phyloP scores from a whole-genome alignment of 441 rosid species.

The Croton setiger region DNA sequence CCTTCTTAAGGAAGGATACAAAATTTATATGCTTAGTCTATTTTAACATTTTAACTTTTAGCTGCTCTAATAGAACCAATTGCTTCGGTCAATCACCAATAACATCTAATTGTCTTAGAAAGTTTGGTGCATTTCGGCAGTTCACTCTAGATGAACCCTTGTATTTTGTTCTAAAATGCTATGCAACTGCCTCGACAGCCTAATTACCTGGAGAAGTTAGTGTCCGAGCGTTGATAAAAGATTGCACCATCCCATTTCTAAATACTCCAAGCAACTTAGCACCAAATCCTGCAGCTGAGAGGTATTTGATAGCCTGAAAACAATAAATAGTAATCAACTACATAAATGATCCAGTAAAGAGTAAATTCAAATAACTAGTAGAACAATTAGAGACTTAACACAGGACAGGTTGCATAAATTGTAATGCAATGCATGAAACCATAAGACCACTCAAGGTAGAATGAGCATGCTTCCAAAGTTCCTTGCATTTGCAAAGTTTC shows the following conservation, averaged over 20 bases:
- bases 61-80: neutral
- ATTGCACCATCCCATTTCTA: conserved; percentile 96
- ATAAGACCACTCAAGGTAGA: neutral
- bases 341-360: conserved; percentile 9
- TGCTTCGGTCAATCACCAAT: neutral
- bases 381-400: conserved; percentile 10
- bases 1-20: neutral
- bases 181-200: neutral
- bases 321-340: conserved; percentile 21
- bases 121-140: neutral
- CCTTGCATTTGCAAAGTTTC: neutral
- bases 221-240: conserved; percentile 84
- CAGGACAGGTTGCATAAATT: neutral
- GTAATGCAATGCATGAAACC: neutral
- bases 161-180: neutral
- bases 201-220: conserved; percentile 62
- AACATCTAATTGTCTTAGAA: neutral
- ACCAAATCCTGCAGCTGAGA: conserved; percentile 96
- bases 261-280: conserved; percentile 91
- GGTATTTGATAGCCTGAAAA: conserved; percentile 84
- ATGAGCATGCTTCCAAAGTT: neutral
- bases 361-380: neutral
- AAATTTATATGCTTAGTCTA: neutral
- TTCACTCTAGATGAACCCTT: neutral
- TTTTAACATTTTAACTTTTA: neutral